Percentiles rank a stretch among this genome's conserved stretches.
Evolutionary conservation across 768 basidiomycete genomes (phyloP).

Genomic region (Psilocybe subaeruginosa): DNA sequence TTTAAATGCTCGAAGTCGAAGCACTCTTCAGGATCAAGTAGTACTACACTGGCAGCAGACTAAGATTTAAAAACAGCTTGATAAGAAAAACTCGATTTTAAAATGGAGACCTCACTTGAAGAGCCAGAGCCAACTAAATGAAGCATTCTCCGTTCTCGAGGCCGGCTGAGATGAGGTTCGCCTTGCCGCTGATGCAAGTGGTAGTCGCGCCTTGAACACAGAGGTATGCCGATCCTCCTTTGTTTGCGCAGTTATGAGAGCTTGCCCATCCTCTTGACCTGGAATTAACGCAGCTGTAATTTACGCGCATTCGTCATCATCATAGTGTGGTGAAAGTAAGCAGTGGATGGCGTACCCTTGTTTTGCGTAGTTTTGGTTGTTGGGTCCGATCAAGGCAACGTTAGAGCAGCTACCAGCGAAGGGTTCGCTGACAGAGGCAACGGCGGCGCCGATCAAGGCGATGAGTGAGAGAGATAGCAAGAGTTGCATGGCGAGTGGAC

Average conservation of each 20-base stretch:
- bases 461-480: neutral
- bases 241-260: constrained; percentile 9
- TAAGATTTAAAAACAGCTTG: no score
- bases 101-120: no score
- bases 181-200: constrained; percentile 2
- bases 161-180: neutral
- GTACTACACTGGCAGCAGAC: no score
- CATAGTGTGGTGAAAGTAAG: neutral
- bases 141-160: constrained; percentile 12
- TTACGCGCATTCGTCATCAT: neutral
- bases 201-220: neutral
- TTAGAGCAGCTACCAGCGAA: constrained; percentile 2
- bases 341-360: neutral
- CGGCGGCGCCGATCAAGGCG: neutral
- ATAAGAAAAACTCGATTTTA: no score
- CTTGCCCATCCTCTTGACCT: constrained; percentile 2
- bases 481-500: neutral
- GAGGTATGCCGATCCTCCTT: constrained; percentile 8
- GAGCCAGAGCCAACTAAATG: neutral
- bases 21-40: no score
- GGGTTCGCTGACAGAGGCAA: neutral
- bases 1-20: no score
- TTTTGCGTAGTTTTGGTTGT: neutral
- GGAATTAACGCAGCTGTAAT: neutral
- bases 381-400: neutral